Conservation (phyloP, 441 rosid genomes). For the Dalechampia spathulata region DNA sequence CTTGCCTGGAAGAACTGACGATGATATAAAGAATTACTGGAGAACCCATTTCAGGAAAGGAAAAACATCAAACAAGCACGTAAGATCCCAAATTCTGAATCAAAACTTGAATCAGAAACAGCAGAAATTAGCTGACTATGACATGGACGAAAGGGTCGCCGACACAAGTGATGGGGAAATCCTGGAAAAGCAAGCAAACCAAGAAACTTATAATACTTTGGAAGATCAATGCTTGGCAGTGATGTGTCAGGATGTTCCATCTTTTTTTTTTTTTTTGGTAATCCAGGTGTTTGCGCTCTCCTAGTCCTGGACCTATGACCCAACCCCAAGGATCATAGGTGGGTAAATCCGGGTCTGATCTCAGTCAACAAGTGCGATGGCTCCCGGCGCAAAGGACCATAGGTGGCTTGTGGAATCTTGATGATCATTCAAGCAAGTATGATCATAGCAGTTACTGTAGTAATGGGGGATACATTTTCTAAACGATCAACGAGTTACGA, state of each 20-base stretch:
- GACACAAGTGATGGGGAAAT: not conserved
- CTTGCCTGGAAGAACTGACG: slow-evolving; percentile 47
- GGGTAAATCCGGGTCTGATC: slow-evolving; percentile 24
- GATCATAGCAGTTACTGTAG: too few relatives aligned
- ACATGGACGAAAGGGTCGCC: not conserved
- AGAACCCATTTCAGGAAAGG: slow-evolving; percentile 41
- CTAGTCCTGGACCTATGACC: too few relatives aligned
- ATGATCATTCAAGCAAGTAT: too few relatives aligned
- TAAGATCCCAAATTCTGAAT: slow-evolving; percentile 18
- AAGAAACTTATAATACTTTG: slow-evolving; percentile 10
- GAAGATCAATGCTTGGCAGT: slow-evolving; percentile 25
- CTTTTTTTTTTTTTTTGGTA: too few relatives aligned
- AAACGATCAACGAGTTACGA: too few relatives aligned
- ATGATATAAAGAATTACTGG: slow-evolving; percentile 65
- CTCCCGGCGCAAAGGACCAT: slow-evolving; percentile 36
- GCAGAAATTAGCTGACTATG: slow-evolving; percentile 7
- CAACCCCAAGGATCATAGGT: too few relatives aligned
- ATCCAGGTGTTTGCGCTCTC: too few relatives aligned
- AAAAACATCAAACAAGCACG: slow-evolving; percentile 30
- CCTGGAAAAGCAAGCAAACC: slow-evolving; percentile 10
- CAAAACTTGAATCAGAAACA: slow-evolving; percentile 20
- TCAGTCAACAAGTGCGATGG: too few relatives aligned
- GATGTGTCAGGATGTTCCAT: slow-evolving; percentile 16
- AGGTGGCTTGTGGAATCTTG: slow-evolving; percentile 54
- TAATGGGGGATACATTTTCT: too few relatives aligned